Evolutionary conservation across 1,139 yeast genomes (phyloP).

Genomic region (Geotrichum histeridarum): DNA sequence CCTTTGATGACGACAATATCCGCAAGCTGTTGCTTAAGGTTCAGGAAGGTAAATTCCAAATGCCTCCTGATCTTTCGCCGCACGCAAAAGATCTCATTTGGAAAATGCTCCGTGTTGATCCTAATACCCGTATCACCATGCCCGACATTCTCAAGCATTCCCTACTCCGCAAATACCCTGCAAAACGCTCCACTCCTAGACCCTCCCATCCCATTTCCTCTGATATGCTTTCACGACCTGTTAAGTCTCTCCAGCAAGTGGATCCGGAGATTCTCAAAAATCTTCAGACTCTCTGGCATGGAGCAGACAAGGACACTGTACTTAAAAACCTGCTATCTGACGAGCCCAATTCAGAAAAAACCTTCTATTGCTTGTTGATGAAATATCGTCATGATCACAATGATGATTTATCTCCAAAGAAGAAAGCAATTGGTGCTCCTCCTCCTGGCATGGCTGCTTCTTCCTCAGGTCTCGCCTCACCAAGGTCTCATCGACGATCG

Average conservation of each 20-base stretch:
- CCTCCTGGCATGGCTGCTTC: neutral
- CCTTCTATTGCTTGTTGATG: constrained; percentile 76
- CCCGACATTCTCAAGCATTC: constrained; percentile 74
- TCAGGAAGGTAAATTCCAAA: constrained; percentile 77
- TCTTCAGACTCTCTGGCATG: constrained; percentile 86
- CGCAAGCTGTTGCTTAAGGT: constrained; percentile 80
- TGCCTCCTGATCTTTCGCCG: constrained; percentile 71
- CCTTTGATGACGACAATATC: constrained; percentile 94
- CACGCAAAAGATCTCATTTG: constrained; percentile 87
- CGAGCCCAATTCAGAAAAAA: constrained; percentile 73
- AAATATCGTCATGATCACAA: constrained; percentile 78
- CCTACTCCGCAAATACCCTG: constrained; percentile 66
- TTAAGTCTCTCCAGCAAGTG: constrained; percentile 52
- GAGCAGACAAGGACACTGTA: constrained; percentile 61
- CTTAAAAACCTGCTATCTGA: constrained; percentile 55
- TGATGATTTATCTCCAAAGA: constrained; percentile 18
- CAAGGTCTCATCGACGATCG: neutral
- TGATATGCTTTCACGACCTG: constrained; percentile 36
- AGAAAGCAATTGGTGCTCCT: neutral
- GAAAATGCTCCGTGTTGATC: constrained; percentile 76
- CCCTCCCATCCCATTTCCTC: constrained; percentile 2
- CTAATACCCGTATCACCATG: constrained; percentile 70
- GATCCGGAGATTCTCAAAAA: constrained; percentile 82
- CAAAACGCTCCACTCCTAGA: constrained; percentile 19
- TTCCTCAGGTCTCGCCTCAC: neutral